A percentile compares a stretch with the other conserved stretches of the same genome.
Conservation (phyloP, 805 yeast species). For the Yamadazyma endophytica region DNA sequence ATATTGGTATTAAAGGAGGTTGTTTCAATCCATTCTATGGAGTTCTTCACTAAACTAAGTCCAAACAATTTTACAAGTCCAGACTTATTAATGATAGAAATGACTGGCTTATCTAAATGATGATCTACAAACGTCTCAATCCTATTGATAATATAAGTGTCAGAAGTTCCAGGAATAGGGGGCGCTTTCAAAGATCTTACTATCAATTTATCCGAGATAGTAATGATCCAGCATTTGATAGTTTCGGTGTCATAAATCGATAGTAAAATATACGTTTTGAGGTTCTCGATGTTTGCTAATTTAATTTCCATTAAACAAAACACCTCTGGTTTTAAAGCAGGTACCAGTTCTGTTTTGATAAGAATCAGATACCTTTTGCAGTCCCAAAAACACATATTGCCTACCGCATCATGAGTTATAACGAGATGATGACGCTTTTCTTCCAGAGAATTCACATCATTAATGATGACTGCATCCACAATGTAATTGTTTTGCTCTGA, state of each 20-base stretch:
- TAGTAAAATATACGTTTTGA: slow-evolving; percentile 7
- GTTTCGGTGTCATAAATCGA: slow-evolving; percentile 5
- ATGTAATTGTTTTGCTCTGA: slow-evolving; percentile 12
- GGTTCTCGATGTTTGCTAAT: no score
- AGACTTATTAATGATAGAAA: no score
- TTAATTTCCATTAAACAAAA: slow-evolving; percentile 9
- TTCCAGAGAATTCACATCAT: slow-evolving; percentile 21
- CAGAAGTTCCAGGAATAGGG: no score
- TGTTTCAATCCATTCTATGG: slow-evolving; percentile 55
- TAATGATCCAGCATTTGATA: slow-evolving; percentile 41
- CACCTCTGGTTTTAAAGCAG: slow-evolving; percentile 3
- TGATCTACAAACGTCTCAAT: slow-evolving; percentile 1
- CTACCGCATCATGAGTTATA: slow-evolving; percentile 25
- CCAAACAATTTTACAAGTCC: slow-evolving; percentile 8
- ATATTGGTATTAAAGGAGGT: slow-evolving; percentile 55
- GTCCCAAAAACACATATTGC: slow-evolving; percentile 56
- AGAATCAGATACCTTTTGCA: slow-evolving; percentile 25
- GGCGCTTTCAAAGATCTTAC: no score
- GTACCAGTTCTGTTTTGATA: no score
- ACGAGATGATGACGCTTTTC: slow-evolving; percentile 27
- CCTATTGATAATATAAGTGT: no score
- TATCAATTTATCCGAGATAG: no score
- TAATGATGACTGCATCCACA: slow-evolving; percentile 28
- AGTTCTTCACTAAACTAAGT: slow-evolving; percentile 26
- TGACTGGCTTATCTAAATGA: no score